phyloP scores from a whole-genome alignment of 805 yeast genomes.

The Starmerella vaccinii region DNA sequence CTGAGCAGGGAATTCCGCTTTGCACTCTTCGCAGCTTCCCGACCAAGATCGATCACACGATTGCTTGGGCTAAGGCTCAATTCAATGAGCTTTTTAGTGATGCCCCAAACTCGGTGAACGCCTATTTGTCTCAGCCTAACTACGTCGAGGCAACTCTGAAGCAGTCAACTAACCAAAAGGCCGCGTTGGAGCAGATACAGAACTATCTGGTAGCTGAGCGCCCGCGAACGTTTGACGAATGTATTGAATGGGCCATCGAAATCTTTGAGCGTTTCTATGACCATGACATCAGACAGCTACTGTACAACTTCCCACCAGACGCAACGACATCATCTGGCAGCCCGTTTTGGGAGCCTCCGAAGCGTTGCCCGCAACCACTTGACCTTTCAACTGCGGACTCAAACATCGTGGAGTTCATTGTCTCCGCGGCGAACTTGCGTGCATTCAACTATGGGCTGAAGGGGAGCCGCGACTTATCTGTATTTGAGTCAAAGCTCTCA shows the following conservation, averaged over 20 bases:
- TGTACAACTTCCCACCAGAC: conserved; percentile 91
- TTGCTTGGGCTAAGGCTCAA: conserved; percentile 96
- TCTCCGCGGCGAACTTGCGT: conserved; percentile 82
- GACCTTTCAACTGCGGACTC: conserved; percentile 61
- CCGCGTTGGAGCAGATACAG: conserved; percentile 65
- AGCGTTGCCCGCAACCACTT: conserved; percentile 88
- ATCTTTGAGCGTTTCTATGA: conserved; percentile 79
- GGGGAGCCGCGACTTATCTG: conserved; percentile 47
- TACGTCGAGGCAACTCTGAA: conserved; percentile 85
- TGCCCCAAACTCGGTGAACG: conserved; percentile 85
- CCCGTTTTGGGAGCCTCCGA: conserved; percentile 97
- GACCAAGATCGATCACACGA: conserved; percentile 94
- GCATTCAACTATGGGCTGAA: conserved; percentile 85
- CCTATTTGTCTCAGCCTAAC: conserved; percentile 82
- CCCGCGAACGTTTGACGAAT: conserved; percentile 85
- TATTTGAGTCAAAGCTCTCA: conserved; percentile 43
- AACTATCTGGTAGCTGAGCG: conserved; percentile 63
- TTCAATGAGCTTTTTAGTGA: conserved; percentile 88
- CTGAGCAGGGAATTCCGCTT: conserved; percentile 92
- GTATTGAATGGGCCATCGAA: conserved; percentile 87
- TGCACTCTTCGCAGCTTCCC: conserved; percentile 98
- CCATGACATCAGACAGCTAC: conserved; percentile 78
- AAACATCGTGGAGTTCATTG: conserved; percentile 73
- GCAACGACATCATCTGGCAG: conserved; percentile 83
- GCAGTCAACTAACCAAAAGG: conserved; percentile 85